phyloP scores from a whole-genome alignment of 768 basidiomycete genomes.

The Boletus subparvulus region DNA sequence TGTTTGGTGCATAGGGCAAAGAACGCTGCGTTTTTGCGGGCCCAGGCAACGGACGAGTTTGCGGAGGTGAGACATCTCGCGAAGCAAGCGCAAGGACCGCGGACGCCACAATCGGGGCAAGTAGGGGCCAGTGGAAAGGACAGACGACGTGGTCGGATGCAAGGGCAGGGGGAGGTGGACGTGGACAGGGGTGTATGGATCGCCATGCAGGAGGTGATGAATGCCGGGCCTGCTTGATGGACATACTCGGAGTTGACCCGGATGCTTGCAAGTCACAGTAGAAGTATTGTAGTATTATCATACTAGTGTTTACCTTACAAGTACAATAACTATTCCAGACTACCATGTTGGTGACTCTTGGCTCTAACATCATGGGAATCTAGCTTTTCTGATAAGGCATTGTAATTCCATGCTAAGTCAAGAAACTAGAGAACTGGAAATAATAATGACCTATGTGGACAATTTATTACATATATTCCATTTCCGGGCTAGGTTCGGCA shows the following conservation, averaged over 20 bases:
- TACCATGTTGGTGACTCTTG: too few relatives aligned
- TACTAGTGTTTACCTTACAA: background rate
- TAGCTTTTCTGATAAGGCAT: too few relatives aligned
- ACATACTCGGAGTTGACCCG: background rate
- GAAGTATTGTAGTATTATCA: background rate
- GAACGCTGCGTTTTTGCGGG: constrained; percentile 66
- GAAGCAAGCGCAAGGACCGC: constrained; percentile 36
- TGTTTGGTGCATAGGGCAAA: constrained; percentile 70
- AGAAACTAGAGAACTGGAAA: too few relatives aligned
- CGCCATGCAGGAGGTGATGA: constrained; percentile 27
- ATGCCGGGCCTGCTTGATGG: background rate
- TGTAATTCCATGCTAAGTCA: too few relatives aligned
- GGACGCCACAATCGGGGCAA: background rate
- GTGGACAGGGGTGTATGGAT: constrained; percentile 18
- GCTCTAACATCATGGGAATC: too few relatives aligned
- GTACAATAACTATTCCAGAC: background rate
- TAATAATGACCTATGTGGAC: too few relatives aligned
- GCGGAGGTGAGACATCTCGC: constrained; percentile 70
- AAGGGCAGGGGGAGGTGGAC: constrained; percentile 5
- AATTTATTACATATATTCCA: too few relatives aligned
- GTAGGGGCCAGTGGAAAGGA: background rate
- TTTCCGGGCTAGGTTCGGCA: too few relatives aligned
- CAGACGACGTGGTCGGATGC: constrained; percentile 14
- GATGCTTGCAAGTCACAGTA: background rate
- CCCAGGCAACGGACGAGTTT: constrained; percentile 73